Conservation (phyloP, 2,329 filamentous ascomycete genomes). For the Harringtonia lauricola region DNA sequence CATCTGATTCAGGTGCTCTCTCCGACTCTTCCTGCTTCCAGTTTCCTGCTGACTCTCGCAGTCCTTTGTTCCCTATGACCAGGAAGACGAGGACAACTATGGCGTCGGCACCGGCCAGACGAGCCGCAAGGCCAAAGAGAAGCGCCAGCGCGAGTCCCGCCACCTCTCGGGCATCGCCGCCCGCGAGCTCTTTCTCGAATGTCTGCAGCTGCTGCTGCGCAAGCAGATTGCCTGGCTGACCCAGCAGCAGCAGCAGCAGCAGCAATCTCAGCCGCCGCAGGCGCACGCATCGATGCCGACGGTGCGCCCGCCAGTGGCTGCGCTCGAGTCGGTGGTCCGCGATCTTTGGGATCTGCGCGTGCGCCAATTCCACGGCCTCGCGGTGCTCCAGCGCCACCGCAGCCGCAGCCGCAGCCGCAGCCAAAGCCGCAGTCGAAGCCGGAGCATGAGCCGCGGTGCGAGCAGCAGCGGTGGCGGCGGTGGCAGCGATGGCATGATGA, state of each 20-base stretch:
- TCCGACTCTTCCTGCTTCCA: no score
- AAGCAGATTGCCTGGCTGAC: slow-evolving; percentile 72
- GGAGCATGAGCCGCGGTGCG: slow-evolving; percentile 2
- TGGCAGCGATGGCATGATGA: neutral
- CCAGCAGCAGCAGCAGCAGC: slow-evolving; percentile 42
- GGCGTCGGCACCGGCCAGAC: slow-evolving; percentile 47
- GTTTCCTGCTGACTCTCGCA: no score
- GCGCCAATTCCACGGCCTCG: slow-evolving; percentile 43
- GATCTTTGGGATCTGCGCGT: slow-evolving; percentile 76
- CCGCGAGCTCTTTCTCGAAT: slow-evolving; percentile 70
- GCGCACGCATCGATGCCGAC: neutral
- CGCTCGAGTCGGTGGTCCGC: slow-evolving; percentile 68
- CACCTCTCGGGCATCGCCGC: slow-evolving; percentile 57
- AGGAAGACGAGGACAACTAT: slow-evolving; percentile 59
- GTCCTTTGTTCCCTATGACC: slow-evolving; percentile 45
- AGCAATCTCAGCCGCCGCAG: neutral
- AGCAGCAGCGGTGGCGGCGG: neutral
- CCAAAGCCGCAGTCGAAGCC: slow-evolving; percentile 7
- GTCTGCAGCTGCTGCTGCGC: slow-evolving; percentile 72
- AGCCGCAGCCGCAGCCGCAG: slow-evolving; percentile 11
- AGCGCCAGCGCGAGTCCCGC: slow-evolving; percentile 38
- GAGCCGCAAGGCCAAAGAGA: slow-evolving; percentile 45
- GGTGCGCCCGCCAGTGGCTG: slow-evolving; percentile 30
- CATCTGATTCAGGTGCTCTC: slow-evolving; percentile 75
- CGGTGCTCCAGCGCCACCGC: slow-evolving; percentile 20